phyloP scores from a whole-genome alignment of 176 grass and related monocot species.

The Oryza rufipogon region DNA sequence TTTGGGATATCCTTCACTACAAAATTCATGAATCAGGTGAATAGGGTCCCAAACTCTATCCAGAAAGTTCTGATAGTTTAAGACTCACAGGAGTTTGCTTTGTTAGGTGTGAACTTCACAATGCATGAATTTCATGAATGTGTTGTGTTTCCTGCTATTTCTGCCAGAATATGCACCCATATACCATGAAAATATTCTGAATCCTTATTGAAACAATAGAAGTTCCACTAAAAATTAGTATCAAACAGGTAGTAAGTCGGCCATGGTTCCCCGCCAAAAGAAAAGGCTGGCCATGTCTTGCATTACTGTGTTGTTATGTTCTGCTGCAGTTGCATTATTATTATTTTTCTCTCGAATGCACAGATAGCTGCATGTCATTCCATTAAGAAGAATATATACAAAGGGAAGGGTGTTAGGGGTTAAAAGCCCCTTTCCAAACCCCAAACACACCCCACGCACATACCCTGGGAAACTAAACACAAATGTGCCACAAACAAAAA shows the following conservation, averaged over 20 bases:
- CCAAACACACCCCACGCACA: too few relatives aligned
- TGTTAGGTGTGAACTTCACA: not conserved
- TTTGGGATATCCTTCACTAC: constrained; percentile 94
- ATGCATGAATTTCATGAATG: constrained; percentile 2
- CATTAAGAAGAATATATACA: too few relatives aligned
- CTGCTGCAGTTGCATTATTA: not conserved
- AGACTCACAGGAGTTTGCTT: not conserved
- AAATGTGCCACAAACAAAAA: too few relatives aligned
- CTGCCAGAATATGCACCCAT: constrained; percentile 8
- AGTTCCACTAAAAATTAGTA: not conserved
- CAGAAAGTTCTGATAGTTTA: not conserved
- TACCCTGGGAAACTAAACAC: too few relatives aligned
- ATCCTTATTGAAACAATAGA: not conserved
- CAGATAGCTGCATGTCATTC: too few relatives aligned
- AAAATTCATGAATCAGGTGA: constrained; percentile 92
- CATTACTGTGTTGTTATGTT: not conserved
- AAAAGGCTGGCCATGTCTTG: not conserved
- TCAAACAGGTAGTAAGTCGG: not conserved
- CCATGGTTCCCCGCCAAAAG: not conserved
- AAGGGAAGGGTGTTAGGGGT: too few relatives aligned
- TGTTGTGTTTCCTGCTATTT: constrained; percentile 16
- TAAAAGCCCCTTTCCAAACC: too few relatives aligned
- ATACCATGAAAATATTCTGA: constrained; percentile 16
- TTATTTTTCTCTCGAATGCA: not conserved
- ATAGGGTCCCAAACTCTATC: not conserved